A percentile compares a stretch with the other conserved stretches of the same genome.
These are phyloP conservation scores for Punctularia strigosozonata DNA, from an alignment of 768 basidiomycete genomes.

Conservation along the genomic window DNA sequence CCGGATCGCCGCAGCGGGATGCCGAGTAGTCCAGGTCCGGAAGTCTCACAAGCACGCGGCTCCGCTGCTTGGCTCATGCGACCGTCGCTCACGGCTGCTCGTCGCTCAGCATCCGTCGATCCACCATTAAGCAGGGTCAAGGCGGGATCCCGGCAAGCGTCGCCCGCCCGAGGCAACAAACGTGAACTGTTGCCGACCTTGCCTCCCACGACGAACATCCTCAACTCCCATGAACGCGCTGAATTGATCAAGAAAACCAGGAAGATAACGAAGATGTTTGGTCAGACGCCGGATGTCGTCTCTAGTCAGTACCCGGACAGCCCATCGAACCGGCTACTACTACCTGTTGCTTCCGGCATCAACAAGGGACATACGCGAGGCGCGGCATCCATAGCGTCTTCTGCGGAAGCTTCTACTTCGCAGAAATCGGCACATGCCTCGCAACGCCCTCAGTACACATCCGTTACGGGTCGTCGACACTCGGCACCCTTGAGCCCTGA, in stretches of 20 bases:
- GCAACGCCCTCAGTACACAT: slow-evolving; percentile 11
- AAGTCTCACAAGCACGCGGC: too few relatives aligned
- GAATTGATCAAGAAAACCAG: slow-evolving; percentile 63
- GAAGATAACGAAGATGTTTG: slow-evolving; percentile 76
- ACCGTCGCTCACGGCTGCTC: too few relatives aligned
- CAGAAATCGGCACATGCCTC: too few relatives aligned
- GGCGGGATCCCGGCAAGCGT: too few relatives aligned
- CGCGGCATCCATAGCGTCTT: slow-evolving; percentile 15
- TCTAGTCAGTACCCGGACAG: slow-evolving; percentile 19
- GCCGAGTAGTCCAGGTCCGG: too few relatives aligned
- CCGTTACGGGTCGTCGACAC: slow-evolving; percentile 31
- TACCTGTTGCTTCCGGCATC: neutral
- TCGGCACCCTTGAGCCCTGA: slow-evolving; percentile 44
- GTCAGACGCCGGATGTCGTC: slow-evolving; percentile 46
- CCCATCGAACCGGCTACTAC: neutral
- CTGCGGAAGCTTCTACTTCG: too few relatives aligned
- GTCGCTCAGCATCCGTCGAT: too few relatives aligned
- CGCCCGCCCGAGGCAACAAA: too few relatives aligned
- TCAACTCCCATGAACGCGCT: slow-evolving; percentile 52
- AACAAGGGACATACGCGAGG: slow-evolving; percentile 1
- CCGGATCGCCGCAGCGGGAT: too few relatives aligned
- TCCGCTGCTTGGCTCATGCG: too few relatives aligned
- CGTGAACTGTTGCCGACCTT: too few relatives aligned
- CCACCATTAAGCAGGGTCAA: too few relatives aligned
- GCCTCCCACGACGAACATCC: slow-evolving; percentile 59